Base-by-base conservation (phyloP, 306 rosid genomes). In the Pterocarpus macrocarpus region DNA sequence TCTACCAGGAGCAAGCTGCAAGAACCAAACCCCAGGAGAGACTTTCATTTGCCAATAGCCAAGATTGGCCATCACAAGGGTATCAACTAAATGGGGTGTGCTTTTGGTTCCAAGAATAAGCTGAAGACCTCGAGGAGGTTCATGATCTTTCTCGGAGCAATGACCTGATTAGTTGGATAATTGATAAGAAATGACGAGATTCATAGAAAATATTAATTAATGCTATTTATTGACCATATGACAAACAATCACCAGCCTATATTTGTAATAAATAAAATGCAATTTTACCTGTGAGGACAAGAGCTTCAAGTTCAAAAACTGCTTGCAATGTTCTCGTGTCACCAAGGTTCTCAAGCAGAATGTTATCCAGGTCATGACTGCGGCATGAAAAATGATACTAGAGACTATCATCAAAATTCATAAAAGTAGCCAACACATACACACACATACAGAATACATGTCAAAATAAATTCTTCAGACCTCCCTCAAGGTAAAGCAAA, bases 21-120 rank as follows among this genome's bases (percentile, higher is more conserved):
- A 85, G 88, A 89, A 90, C 99, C 99, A 95, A 83, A 93, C 97
- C 64, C 99, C 99, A 81, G 99, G 99, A 87, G 99, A 88, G 81
- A 93, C 97, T 86, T 95, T 95, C 98, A 95, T 95, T 87, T 95
- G 99, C 99, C 99, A 95, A 86, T 95, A 95, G 35, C 99, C 99
- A 67, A 95, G 92, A 90, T 95, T 95, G 73, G 98, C 98, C 99
- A 95, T 95, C 84, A 95, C 99, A 87, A 92, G 87, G 75, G 99
- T 95, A 86, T 95, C 99, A 85, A 90, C 97, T 88, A 93, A 79
- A 88, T 95, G 99, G 65, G 97, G 98, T 61, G 80, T 55, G 69
- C 87, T 92, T 82, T 89, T 92, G 59, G 98, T 91, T 80, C 99
- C 99, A 81, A 95, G 97, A 88, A 95, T 92, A 83, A 95, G 76